Evolutionary conservation across 345 rosid species (phyloP).

Genomic region (Murraya paniculata): DNA sequence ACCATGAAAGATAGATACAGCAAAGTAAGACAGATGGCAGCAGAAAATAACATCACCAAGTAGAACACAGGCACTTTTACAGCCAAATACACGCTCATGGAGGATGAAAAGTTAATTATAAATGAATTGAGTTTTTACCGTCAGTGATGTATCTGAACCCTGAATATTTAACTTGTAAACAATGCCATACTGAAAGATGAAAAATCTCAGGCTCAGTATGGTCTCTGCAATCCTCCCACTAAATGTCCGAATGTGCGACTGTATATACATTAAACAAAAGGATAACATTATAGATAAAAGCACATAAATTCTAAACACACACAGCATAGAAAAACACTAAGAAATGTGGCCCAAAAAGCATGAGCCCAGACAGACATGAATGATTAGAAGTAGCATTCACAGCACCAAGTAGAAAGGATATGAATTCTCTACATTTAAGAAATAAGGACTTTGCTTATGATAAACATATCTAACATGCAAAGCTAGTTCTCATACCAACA

Average conservation of each 20-base stretch:
- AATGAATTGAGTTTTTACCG: slow-evolving; percentile 37
- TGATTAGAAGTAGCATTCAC: background rate
- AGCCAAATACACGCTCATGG: background rate
- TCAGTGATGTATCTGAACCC: slow-evolving; percentile 51
- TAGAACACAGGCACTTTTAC: background rate
- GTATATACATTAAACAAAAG: slow-evolving; percentile 17
- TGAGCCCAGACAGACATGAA: background rate
- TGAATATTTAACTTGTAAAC: slow-evolving; percentile 81
- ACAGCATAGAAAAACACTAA: background rate
- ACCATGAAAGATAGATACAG: background rate
- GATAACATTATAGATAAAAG: background rate
- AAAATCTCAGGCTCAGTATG: slow-evolving; percentile 76
- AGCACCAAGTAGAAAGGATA: background rate
- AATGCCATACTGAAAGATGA: slow-evolving; percentile 89
- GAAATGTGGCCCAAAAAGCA: background rate
- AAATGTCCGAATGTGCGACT: slow-evolving; percentile 84
- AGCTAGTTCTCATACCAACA: background rate
- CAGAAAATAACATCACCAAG: background rate
- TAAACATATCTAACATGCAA: background rate
- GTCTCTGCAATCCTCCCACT: slow-evolving; percentile 91
- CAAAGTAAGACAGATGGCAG: background rate
- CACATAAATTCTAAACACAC: background rate
- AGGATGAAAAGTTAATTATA: background rate
- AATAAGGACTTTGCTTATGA: background rate
- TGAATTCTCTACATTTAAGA: background rate